These are phyloP conservation scores for Cytidiella melzeri DNA, from an alignment of 768 basidiomycete species.

Conservation along the genomic window DNA sequence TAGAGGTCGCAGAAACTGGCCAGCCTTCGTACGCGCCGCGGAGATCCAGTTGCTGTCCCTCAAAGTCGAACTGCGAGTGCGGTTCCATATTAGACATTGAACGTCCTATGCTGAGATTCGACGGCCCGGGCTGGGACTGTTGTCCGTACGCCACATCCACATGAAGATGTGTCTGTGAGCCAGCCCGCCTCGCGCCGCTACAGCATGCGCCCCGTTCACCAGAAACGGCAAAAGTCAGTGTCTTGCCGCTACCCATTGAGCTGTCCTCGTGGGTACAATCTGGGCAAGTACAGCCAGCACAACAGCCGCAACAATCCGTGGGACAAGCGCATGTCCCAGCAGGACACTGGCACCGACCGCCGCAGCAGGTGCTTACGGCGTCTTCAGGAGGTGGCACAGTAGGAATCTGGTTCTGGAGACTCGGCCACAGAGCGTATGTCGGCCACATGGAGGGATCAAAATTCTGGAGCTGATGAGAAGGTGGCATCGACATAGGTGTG, in stretches of 20 bases:
- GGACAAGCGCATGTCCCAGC: slow-evolving; percentile 28
- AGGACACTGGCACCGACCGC: slow-evolving; percentile 30
- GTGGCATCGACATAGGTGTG: neutral
- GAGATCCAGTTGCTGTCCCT: slow-evolving; percentile 5
- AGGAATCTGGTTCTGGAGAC: slow-evolving; percentile 14
- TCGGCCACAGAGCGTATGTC: slow-evolving; percentile 17
- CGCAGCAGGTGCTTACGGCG: slow-evolving; percentile 17
- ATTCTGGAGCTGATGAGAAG: neutral
- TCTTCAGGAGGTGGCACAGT: slow-evolving; percentile 16
- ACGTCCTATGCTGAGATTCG: neutral
- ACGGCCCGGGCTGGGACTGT: slow-evolving; percentile 1
- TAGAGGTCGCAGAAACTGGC: neutral
- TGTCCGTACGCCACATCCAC: neutral
- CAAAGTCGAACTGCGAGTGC: neutral
- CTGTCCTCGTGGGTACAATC: slow-evolving; percentile 17
- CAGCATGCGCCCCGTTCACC: slow-evolving; percentile 31
- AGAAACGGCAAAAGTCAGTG: slow-evolving; percentile 25
- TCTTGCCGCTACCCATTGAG: slow-evolving; percentile 16
- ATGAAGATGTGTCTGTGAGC: neutral
- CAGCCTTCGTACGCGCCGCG: slow-evolving; percentile 8
- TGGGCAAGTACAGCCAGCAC: slow-evolving; percentile 27
- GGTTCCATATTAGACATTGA: neutral
- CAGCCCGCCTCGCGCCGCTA: slow-evolving; percentile 5
- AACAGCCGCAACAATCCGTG: slow-evolving; percentile 25
- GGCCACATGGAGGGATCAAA: slow-evolving; percentile 15